phyloP scores from a whole-genome alignment of 192 early-diverging fungal species.

The Umbelopsis sp. region DNA sequence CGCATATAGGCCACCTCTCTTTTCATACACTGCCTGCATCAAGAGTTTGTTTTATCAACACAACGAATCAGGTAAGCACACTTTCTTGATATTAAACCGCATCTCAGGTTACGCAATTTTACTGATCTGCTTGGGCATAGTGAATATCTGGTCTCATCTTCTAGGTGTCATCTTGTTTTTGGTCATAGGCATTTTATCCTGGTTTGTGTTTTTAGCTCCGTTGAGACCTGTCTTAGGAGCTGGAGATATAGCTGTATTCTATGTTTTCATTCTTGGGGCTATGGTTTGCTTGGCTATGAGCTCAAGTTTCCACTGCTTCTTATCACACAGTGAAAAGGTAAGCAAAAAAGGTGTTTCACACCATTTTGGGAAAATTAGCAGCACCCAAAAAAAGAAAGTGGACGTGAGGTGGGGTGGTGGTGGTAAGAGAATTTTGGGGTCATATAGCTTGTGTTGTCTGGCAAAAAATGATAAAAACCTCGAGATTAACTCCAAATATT shows the following conservation, averaged over 20 bases:
- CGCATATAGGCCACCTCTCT: constrained; percentile 80
- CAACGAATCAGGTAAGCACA: constrained; percentile 80
- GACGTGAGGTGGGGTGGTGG: too few species aligned
- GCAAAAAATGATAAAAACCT: too few species aligned
- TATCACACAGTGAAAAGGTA: constrained; percentile 75
- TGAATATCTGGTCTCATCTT: constrained; percentile 88
- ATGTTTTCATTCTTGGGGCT: constrained; percentile 75
- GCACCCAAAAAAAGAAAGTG: background rate
- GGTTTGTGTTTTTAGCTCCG: constrained; percentile 43
- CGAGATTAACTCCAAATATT: too few species aligned
- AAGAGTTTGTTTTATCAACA: constrained; percentile 82
- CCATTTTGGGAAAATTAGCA: too few species aligned
- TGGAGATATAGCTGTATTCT: constrained; percentile 69
- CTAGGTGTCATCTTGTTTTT: constrained; percentile 68
- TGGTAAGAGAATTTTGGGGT: too few species aligned
- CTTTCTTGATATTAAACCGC: background rate
- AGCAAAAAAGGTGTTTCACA: background rate
- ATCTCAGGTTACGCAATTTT: background rate
- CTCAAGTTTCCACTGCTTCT: constrained; percentile 81
- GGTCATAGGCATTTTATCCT: constrained; percentile 44
- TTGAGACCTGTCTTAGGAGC: background rate
- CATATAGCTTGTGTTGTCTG: too few species aligned
- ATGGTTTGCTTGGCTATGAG: constrained; percentile 80
- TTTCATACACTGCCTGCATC: constrained; percentile 77
- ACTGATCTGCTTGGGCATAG: constrained; percentile 31